Conservation (phyloP, 2,329 filamentous ascomycete genomes). For the Aschersonia sp. region DNA sequence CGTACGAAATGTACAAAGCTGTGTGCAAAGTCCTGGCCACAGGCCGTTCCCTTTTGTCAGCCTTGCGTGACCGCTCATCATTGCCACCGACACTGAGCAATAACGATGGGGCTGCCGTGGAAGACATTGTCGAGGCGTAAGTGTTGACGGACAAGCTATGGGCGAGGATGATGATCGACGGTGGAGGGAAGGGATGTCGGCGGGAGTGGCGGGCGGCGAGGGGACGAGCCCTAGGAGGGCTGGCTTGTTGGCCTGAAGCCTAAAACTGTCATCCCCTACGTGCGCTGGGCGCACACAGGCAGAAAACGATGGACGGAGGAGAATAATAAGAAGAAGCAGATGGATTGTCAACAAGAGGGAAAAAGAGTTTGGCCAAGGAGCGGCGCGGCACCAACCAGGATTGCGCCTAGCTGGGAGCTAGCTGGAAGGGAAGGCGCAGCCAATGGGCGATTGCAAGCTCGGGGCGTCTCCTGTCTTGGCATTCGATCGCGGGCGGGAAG, state of each 20-base stretch:
- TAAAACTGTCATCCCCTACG: background rate
- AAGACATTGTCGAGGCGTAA: background rate
- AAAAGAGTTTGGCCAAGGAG: too few relatives aligned
- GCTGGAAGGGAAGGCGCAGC: background rate
- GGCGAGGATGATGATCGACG: background rate
- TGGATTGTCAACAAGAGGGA: background rate
- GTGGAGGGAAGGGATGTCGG: background rate
- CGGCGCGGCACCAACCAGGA: too few relatives aligned
- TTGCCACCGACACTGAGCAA: constrained; percentile 9
- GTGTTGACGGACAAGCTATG: too few relatives aligned
- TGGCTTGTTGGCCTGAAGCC: background rate
- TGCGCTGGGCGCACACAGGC: background rate
- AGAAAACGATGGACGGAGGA: background rate
- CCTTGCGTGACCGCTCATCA: constrained; percentile 7
- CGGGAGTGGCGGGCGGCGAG: background rate
- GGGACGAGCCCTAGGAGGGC: background rate
- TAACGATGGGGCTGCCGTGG: background rate
- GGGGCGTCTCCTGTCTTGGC: background rate
- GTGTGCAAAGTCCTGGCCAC: constrained; percentile 14
- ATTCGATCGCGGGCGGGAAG: background rate
- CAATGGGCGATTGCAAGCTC: background rate
- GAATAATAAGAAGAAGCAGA: background rate
- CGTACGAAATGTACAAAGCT: constrained; percentile 18
- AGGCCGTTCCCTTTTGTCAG: constrained; percentile 5
- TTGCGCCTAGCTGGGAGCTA: too few relatives aligned